These are phyloP conservation scores for Sanghuangporus weigelae DNA, from an alignment of 1,284 basidiomycete species.

Conservation along the genomic window DNA sequence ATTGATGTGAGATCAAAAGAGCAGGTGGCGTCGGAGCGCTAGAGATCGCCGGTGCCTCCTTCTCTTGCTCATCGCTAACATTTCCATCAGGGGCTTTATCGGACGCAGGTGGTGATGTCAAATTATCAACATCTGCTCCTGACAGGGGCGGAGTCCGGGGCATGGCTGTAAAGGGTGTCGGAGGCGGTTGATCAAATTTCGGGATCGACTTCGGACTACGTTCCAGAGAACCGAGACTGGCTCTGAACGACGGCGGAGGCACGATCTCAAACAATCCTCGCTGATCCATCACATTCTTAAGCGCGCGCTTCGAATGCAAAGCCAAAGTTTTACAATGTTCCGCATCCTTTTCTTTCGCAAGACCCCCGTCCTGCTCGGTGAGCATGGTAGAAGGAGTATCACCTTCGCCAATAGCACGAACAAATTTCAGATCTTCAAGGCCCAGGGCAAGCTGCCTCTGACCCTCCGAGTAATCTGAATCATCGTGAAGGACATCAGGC, in stretches of 20 bases:
- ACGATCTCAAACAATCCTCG: slow-evolving; percentile 12
- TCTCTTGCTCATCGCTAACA: neutral
- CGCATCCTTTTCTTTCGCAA: neutral
- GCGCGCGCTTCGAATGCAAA: slow-evolving; percentile 8
- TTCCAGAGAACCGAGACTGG: neutral
- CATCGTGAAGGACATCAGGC: slow-evolving; percentile 11
- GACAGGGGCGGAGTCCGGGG: neutral
- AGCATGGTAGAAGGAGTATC: slow-evolving; percentile 14
- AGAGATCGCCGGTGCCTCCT: neutral
- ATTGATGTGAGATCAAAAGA: neutral
- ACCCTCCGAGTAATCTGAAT: slow-evolving; percentile 15
- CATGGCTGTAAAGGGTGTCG: neutral
- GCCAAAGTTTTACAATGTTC: neutral
- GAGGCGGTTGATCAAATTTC: neutral
- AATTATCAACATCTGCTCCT: neutral
- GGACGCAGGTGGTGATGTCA: neutral
- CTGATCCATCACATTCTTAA: slow-evolving; percentile 21
- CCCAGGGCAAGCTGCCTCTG: slow-evolving; percentile 12
- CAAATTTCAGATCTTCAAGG: slow-evolving; percentile 14
- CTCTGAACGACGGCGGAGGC: slow-evolving; percentile 2
- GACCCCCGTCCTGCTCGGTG: neutral
- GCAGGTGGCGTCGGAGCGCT: neutral
- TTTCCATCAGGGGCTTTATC: neutral
- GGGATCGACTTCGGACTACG: neutral
- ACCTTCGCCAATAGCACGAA: slow-evolving; percentile 12